phyloP scores from a whole-genome alignment of 2,329 filamentous ascomycete genomes.

The Aspergillus brasiliensis region DNA sequence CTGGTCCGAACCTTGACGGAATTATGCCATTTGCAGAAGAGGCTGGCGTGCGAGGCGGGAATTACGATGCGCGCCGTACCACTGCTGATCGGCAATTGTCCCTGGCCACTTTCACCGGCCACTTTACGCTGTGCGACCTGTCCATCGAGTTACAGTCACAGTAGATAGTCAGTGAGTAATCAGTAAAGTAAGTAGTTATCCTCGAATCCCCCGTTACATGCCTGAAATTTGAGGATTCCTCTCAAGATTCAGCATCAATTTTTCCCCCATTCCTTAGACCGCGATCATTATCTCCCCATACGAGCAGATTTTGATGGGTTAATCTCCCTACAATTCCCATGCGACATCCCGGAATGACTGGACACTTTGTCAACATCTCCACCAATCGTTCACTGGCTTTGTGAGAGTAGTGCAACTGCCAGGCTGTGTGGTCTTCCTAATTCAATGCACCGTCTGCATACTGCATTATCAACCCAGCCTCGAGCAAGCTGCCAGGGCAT shows the following conservation, averaged over 20 bases:
- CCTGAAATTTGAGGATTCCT: not conserved
- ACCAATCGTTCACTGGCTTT: not conserved
- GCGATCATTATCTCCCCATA: not conserved
- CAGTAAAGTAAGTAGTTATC: not conserved
- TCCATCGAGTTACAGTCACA: too few species aligned
- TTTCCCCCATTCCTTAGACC: not conserved
- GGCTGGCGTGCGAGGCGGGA: slow-evolving; percentile 18
- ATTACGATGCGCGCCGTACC: slow-evolving; percentile 24
- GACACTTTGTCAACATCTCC: not conserved
- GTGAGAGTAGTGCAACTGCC: not conserved
- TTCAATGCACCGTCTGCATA: not conserved
- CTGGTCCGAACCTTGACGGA: slow-evolving; percentile 27
- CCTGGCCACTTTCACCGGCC: slow-evolving; percentile 9
- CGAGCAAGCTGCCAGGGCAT: not conserved
- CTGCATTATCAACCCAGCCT: not conserved
- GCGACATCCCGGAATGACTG: not conserved
- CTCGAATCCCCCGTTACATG: not conserved
- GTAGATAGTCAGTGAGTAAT: not conserved
- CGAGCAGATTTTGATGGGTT: not conserved
- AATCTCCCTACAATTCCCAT: not conserved
- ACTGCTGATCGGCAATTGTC: slow-evolving; percentile 15
- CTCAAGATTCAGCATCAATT: not conserved
- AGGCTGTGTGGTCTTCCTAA: not conserved
- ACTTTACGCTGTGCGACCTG: slow-evolving; percentile 4
- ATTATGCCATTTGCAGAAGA: slow-evolving; percentile 11